Evolutionary conservation across 108 stramenopile genomes (phyloP).

Genomic region (Cyclotella choctawhatcheeana): DNA sequence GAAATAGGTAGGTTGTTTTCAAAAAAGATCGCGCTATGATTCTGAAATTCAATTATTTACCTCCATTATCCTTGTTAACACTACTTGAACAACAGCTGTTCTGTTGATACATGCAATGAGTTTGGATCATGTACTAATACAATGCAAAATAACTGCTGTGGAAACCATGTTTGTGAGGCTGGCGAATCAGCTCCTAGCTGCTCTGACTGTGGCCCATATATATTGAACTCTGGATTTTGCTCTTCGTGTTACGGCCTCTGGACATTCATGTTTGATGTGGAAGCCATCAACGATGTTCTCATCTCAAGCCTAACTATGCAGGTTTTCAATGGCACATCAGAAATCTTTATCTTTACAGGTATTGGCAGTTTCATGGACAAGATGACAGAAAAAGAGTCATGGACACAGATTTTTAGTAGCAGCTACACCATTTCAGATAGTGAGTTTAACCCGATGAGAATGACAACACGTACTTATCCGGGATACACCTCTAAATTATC

Average conservation of each 20-base stretch:
- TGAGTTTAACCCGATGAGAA: too few relatives aligned
- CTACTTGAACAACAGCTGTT: slow-evolving; percentile 31
- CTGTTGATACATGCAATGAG: slow-evolving; percentile 14
- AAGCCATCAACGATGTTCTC: not conserved
- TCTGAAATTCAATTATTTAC: too few relatives aligned
- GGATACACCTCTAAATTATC: too few relatives aligned
- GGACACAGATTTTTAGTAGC: slow-evolving; percentile 2
- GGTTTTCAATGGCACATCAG: not conserved
- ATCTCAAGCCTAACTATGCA: not conserved
- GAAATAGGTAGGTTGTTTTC: too few relatives aligned
- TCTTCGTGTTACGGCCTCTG: not conserved
- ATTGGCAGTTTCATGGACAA: not conserved
- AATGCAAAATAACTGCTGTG: slow-evolving; percentile 11
- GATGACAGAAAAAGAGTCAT: not conserved
- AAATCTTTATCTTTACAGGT: slow-evolving; percentile 5
- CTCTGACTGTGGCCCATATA: slow-evolving; percentile 27
- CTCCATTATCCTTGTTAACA: too few relatives aligned
- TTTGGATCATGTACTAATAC: slow-evolving; percentile 10
- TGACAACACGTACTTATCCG: too few relatives aligned
- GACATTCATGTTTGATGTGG: slow-evolving; percentile 18
- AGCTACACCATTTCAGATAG: not conserved
- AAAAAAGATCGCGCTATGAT: too few relatives aligned
- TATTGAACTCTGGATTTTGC: not conserved
- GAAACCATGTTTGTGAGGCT: slow-evolving; percentile 23
- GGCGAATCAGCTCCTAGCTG: not conserved